phyloP scores from a whole-genome alignment of 495 filamentous ascomycete species.

The Xylaria scruposa region DNA sequence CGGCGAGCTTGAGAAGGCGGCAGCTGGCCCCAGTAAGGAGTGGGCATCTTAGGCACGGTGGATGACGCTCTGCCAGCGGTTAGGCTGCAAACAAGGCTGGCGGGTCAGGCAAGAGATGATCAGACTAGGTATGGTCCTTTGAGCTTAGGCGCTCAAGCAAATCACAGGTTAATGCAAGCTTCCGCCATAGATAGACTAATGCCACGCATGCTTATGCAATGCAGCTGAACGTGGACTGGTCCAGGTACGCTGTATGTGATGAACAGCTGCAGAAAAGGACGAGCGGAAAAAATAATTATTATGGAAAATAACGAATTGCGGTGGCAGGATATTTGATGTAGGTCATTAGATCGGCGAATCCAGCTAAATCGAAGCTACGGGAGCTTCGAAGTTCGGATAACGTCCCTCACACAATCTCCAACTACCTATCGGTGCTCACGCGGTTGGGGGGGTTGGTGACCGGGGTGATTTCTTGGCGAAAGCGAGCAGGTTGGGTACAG shows the following conservation, averaged over 20 bases:
- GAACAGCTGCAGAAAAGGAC: conserved; percentile 16
- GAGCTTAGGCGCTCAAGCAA: conserved; percentile 33
- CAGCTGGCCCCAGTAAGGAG: conserved; percentile 50
- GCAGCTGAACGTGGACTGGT: conserved; percentile 15
- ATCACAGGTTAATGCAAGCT: conserved; percentile 38
- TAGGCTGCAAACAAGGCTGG: conserved; percentile 39
- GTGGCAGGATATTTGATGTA: conserved; percentile 21
- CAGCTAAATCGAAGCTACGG: neutral
- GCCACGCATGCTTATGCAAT: conserved; percentile 54
- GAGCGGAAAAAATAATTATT: neutral
- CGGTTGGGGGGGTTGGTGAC: conserved; percentile 16
- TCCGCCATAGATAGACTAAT: conserved; percentile 51
- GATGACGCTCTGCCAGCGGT: conserved; percentile 14
- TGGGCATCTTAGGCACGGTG: conserved; percentile 32
- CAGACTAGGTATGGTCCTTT: conserved; percentile 25
- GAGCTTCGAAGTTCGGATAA: conserved; percentile 14
- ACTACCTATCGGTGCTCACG: neutral
- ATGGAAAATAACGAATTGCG: conserved; percentile 21
- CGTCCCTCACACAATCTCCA: neutral
- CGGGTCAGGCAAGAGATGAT: conserved; percentile 33
- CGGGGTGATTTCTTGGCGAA: conserved; percentile 19
- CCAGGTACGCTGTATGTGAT: conserved; percentile 17
- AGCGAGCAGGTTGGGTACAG: neutral
- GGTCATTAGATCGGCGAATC: conserved; percentile 16
- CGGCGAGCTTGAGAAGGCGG: conserved; percentile 51